Conservation (phyloP, 2,329 filamentous ascomycete genomes). For the Talaromyces sp. region DNA sequence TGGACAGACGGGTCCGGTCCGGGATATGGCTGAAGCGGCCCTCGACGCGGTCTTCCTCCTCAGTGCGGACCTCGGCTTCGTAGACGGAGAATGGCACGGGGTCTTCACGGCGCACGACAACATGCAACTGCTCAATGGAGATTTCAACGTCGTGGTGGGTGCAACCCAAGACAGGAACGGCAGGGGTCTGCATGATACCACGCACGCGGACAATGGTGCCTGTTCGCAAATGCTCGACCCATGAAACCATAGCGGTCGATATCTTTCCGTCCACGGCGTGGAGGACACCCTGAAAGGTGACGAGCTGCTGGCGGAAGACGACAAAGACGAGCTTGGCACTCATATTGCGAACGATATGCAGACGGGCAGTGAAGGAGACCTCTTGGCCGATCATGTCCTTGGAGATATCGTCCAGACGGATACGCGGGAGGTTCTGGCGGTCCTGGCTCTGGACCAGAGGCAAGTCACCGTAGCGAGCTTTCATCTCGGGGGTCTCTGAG, state of each 20-base stretch:
- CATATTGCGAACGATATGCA: conserved; percentile 75
- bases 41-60: conserved; percentile 51
- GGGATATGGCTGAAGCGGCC: conserved; percentile 58
- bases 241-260: conserved; percentile 73
- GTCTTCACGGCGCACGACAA: conserved; percentile 57
- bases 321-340: conserved; percentile 80
- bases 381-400: conserved; percentile 52
- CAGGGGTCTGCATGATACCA: conserved; percentile 67
- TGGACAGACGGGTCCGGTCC: conserved; percentile 68
- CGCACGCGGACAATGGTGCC: conserved; percentile 75
- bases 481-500: conserved; percentile 55
- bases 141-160: conserved; percentile 73
- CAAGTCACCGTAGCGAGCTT: conserved; percentile 53
- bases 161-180: conserved; percentile 68
- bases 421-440: conserved; percentile 37
- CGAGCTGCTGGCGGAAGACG: conserved; percentile 76
- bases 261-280: conserved; percentile 55
- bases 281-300: conserved; percentile 80
- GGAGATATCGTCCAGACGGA: conserved; percentile 48
- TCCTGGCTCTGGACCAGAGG: conserved; percentile 55
- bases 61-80: conserved; percentile 56
- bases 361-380: conserved; percentile 63
- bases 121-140: conserved; percentile 60
- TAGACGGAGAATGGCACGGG: conserved; percentile 64
- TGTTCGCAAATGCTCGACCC: conserved; percentile 74